These are phyloP conservation scores for Botrytis elliptica DNA, from an alignment of 2,329 filamentous ascomycete species.

Conservation along the genomic window DNA sequence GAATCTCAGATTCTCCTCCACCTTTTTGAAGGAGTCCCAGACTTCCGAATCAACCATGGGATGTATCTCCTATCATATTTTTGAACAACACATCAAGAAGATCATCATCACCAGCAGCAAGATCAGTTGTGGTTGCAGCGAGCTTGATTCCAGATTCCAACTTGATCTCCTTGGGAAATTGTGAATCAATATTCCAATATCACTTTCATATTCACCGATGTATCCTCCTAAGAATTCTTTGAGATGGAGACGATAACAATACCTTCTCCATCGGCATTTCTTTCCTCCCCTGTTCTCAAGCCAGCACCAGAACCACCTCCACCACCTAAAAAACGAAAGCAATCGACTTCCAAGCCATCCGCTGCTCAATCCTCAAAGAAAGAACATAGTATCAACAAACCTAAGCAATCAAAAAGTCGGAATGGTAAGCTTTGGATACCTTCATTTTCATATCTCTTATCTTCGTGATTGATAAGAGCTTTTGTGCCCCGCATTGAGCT, in stretches of 20 bases:
- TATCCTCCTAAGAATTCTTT: constrained; percentile 28
- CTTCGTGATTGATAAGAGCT: constrained; percentile 30
- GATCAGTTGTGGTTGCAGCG: background rate
- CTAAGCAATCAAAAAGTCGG: constrained; percentile 72
- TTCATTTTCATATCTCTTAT: constrained; percentile 28
- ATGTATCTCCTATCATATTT: constrained; percentile 7
- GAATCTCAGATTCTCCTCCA: constrained; percentile 17
- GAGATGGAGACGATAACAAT: constrained; percentile 59
- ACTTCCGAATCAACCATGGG: constrained; percentile 12
- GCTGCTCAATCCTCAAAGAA: constrained; percentile 31
- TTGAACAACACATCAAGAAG: constrained; percentile 21
- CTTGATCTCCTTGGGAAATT: background rate
- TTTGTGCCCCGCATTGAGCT: constrained; percentile 14
- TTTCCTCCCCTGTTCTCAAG: constrained; percentile 41
- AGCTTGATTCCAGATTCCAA: constrained; percentile 3
- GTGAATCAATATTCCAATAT: constrained; percentile 6
- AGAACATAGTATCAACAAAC: constrained; percentile 50
- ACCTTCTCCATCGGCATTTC: constrained; percentile 57
- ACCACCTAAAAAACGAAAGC: constrained; percentile 31
- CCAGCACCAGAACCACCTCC: constrained; percentile 36
- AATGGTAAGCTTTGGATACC: constrained; percentile 56
- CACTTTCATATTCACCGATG: constrained; percentile 26
- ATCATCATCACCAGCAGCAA: constrained; percentile 7
- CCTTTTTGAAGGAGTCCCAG: constrained; percentile 3
- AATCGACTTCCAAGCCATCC: constrained; percentile 28